Evolutionary conservation across 331 rosid genomes (phyloP).

Genomic region (Arachis monticola): DNA sequence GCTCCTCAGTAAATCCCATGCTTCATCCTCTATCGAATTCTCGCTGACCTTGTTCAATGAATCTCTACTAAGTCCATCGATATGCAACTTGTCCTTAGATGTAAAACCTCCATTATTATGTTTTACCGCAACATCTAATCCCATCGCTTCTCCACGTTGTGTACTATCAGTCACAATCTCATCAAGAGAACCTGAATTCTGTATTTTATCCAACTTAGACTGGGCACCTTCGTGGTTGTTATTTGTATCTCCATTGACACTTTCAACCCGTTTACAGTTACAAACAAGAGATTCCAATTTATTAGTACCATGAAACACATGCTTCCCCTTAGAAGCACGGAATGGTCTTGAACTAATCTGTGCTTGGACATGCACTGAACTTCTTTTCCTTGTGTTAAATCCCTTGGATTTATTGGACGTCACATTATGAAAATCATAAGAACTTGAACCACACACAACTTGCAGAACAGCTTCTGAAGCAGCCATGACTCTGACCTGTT

Average conservation of each 20-base stretch:
- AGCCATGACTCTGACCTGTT: conserved; percentile 40
- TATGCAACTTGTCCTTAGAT: conserved; percentile 31
- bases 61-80: conserved; percentile 30
- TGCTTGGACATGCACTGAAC: conserved; percentile 25
- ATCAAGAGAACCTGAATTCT: conserved; percentile 20
- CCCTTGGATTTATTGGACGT: conserved; percentile 32
- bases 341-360: conserved; percentile 27
- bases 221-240: conserved; percentile 33
- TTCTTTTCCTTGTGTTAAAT: conserved; percentile 29
- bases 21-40: conserved; percentile 58
- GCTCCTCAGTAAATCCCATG: conserved; percentile 59
- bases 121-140: conserved; percentile 23
- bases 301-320: conserved; percentile 3
- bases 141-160: conserved; percentile 19
- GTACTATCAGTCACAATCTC: conserved; percentile 23
- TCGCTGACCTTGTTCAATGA: conserved; percentile 15
- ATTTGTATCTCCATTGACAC: conserved; percentile 18
- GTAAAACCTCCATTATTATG: conserved; percentile 37
- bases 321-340: conserved; percentile 20
- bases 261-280: conserved; percentile 43
- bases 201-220: conserved; percentile 27
- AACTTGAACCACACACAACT: conserved; percentile 34
- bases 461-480: conserved; percentile 40
- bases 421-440: conserved; percentile 26
- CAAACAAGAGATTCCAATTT: conserved; percentile 41